Conservation (phyloP, 129 eudicot species). For the Kitagawia praeruptora region DNA sequence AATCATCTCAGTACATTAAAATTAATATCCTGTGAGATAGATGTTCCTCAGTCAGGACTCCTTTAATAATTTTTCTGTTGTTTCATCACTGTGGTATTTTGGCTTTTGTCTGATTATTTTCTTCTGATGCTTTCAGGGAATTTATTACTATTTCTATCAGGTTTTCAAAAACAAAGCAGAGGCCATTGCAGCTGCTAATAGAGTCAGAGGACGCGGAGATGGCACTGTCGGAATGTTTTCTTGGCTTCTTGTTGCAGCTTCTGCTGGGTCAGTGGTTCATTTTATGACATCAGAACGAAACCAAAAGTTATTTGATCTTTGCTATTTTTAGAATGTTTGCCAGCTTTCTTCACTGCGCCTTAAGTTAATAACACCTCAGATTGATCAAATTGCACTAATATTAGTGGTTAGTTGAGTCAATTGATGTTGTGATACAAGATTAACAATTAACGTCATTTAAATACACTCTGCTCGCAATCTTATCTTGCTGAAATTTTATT, state of each 20-base stretch:
- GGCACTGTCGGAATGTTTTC: conserved; percentile 87
- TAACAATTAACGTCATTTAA: not conserved
- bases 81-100: not conserved
- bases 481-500: conserved; percentile 14
- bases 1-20: not conserved
- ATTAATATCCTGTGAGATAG: not conserved
- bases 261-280: conserved; percentile 60
- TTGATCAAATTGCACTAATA: conserved; percentile 1
- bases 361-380: not conserved
- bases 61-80: not conserved
- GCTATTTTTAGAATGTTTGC: not conserved
- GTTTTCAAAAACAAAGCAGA: conserved; percentile 93
- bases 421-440: not conserved
- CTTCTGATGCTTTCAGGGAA: conserved; percentile 53
- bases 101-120: conserved; percentile 9
- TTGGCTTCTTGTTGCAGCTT: conserved; percentile 94
- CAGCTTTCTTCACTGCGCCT: not conserved
- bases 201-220: conserved; percentile 70
- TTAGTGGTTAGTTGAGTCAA: not conserved
- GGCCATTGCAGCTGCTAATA: conserved; percentile 66
- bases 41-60: not conserved
- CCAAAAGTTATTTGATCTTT: not conserved
- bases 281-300: not conserved
- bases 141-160: conserved; percentile 89
- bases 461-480: not conserved